These are phyloP conservation scores for Kregervanrija pseudodelftensis DNA, from an alignment of 805 yeast species.

Conservation along the genomic window DNA sequence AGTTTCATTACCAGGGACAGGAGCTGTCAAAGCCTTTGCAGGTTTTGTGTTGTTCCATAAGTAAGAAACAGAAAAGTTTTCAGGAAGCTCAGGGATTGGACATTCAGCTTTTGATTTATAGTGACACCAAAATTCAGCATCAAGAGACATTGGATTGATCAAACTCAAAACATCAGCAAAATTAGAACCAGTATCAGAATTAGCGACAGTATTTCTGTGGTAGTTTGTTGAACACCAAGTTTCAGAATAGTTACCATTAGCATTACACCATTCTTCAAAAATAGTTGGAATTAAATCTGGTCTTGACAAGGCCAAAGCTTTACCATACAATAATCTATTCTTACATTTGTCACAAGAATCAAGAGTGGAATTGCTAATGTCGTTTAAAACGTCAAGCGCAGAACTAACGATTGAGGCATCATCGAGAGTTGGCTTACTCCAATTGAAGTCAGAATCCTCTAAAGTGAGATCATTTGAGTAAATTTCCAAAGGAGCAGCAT, in stretches of 20 bases:
- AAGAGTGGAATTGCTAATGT: constrained; percentile 7
- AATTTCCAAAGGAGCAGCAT: constrained; percentile 3
- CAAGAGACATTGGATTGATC: constrained; percentile 46
- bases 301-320: constrained; percentile 29
- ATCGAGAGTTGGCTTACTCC: constrained; percentile 3
- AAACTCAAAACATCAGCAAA: constrained; percentile 43
- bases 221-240: constrained; percentile 27
- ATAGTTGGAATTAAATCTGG: constrained; percentile 36
- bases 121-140: constrained; percentile 59
- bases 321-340: constrained; percentile 30
- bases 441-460: constrained; percentile 1
- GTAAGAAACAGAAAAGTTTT: constrained; percentile 33
- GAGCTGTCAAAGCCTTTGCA: constrained; percentile 36
- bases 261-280: constrained; percentile 38
- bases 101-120: constrained; percentile 43
- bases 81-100: constrained; percentile 44
- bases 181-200: constrained; percentile 35
- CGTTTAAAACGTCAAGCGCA: constrained; percentile 4
- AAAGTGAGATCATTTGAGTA: constrained; percentile 4
- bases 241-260: constrained; percentile 20
- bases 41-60: constrained; percentile 39
- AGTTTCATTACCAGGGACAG: constrained; percentile 29
- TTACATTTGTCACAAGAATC: constrained; percentile 30
- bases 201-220: constrained; percentile 32
- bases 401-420: constrained; percentile 5